These are phyloP conservation scores for Tuber aestivum DNA, from an alignment of 495 filamentous ascomycete species.

Conservation along the genomic window DNA sequence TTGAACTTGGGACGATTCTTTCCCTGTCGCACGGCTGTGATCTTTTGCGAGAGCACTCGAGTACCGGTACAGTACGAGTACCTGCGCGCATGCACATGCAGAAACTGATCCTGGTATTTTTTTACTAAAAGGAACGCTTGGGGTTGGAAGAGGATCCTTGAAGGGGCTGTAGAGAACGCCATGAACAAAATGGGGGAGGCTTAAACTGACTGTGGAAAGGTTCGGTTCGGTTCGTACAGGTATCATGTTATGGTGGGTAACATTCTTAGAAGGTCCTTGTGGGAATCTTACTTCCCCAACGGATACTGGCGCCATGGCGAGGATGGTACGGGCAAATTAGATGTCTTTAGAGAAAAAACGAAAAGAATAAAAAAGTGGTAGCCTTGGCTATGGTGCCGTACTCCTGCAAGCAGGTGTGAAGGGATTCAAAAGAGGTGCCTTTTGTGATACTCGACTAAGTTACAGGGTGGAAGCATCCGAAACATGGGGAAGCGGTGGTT, in stretches of 20 bases:
- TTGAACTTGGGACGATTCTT: slow-evolving; percentile 13
- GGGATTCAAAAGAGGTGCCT: background rate
- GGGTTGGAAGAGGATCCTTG: slow-evolving; percentile 32
- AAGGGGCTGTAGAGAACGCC: slow-evolving; percentile 17
- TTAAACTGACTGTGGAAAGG: slow-evolving; percentile 4
- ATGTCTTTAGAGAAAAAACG: background rate
- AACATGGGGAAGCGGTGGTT: background rate
- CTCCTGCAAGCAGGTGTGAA: background rate
- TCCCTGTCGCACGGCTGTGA: slow-evolving; percentile 9
- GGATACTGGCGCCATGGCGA: background rate
- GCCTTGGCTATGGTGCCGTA: background rate
- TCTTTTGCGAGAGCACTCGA: slow-evolving; percentile 3
- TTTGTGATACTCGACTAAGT: background rate
- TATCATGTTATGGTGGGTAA: slow-evolving; percentile 32
- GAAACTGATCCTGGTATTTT: slow-evolving; percentile 24
- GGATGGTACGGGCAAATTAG: background rate
- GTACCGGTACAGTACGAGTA: slow-evolving; percentile 10
- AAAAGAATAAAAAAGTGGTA: background rate
- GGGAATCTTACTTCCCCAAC: background rate
- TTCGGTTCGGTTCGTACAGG: slow-evolving; percentile 6
- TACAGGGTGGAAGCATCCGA: background rate
- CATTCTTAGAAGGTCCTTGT: slow-evolving; percentile 9
- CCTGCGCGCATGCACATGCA: slow-evolving; percentile 29
- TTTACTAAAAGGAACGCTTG: slow-evolving; percentile 32
- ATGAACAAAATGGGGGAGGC: slow-evolving; percentile 6